Base-by-base conservation (phyloP, 208 protist species). In the Acanthamoeba castellanii region DNA sequence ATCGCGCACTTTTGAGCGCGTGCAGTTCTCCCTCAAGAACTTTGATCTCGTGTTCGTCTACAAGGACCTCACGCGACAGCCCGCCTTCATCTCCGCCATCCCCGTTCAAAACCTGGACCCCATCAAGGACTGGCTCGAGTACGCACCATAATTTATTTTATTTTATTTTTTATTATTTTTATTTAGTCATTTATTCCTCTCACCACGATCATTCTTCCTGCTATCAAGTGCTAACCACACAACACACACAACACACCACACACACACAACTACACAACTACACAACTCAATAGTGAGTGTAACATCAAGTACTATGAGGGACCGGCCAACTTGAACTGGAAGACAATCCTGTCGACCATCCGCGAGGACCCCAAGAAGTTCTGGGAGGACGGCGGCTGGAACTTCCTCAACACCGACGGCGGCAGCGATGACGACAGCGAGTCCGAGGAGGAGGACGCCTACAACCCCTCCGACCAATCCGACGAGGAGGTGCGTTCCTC, bases 1-100 rank as follows among this genome's bases (percentile, higher is more conserved):
- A 30, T 97, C 37, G 97, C 96, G 8, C 93, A 95, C 55, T 97
- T 97, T 95, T n/a, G 96, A 97, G 74, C 66, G 96, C 70, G 95
- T 97, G 6, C 50, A 92, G 72, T 97, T 97, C 88, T 59, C 72
- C 7, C 96, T 98, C 18, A 93, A 94, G 74, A 99, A 99, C 57
- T 99, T 99, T 97, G 99, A 99, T 96, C 98, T 99, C 93, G 98
- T 99, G 13, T 97, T 99, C 81, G 98, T 99, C n/a, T 98, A 98
- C 89, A 99, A 99, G 96, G 99, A 99, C 96, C 99, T 99, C 97
- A 98, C 95, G 64, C 96, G 96, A 6, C 96, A 97, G 42, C 94
- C 98, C 30, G 97, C 97, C 7, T 76, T 94, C 45, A 97, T 97
- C 42, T 88, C 50, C 76, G 57, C 82, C 37, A 97, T 97, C 22